phyloP scores from a whole-genome alignment of 306 rosid species.

The Inga leiocalycina region DNA sequence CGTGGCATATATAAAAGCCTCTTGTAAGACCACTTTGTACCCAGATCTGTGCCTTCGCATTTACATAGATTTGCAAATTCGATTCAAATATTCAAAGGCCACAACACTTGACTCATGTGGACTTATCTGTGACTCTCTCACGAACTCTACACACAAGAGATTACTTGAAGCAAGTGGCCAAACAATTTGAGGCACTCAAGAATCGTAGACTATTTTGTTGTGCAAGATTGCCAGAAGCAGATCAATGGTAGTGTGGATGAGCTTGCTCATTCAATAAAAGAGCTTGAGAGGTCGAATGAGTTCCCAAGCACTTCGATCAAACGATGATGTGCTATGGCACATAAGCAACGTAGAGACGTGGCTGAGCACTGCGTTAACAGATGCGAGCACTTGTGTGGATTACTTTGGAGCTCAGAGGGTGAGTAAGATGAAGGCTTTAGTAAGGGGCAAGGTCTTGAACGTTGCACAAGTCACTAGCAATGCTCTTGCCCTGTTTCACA shows the following conservation, averaged over 20 bases:
- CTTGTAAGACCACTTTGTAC: constrained; percentile 44
- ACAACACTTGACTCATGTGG: constrained; percentile 36
- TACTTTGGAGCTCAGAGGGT: background rate
- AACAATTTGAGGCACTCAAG: constrained; percentile 27
- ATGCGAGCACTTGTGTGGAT: background rate
- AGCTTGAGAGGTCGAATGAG: background rate
- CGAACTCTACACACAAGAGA: constrained; percentile 37
- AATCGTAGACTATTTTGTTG: background rate
- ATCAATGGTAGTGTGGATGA: background rate
- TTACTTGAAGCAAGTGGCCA: constrained; percentile 33
- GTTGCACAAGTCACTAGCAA: background rate
- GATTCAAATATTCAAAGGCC: constrained; percentile 35
- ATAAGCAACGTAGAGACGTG: background rate
- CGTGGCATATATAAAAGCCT: constrained; percentile 22
- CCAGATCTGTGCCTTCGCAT: constrained; percentile 38
- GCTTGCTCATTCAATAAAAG: background rate
- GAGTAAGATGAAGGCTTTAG: background rate
- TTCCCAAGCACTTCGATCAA: background rate
- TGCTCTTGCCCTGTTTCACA: background rate
- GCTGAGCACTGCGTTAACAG: background rate
- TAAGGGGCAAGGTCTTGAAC: background rate
- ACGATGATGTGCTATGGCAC: background rate
- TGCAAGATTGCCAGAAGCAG: background rate
- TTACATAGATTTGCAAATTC: constrained; percentile 32
- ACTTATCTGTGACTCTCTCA: constrained; percentile 44